Evolutionary conservation across 768 basidiomycete species (phyloP), one percentile per base, ranked within the genome.

Genomic region (Kwoniella europaea): DNA sequence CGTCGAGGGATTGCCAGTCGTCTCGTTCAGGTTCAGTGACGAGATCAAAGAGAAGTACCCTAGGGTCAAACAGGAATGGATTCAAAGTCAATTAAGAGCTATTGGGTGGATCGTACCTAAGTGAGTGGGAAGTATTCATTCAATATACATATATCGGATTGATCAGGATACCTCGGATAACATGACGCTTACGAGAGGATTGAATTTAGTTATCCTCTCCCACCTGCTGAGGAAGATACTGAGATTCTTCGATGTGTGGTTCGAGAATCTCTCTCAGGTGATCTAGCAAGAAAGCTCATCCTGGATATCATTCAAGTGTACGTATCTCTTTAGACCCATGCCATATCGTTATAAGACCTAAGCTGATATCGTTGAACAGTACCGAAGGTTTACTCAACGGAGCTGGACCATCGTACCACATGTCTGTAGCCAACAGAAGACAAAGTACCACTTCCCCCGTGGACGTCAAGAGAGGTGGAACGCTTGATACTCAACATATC

Each of bases 31-130:
- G 20, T 85, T 91, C 85, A 86, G 87, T 0, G 87, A 90, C 73
- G 82, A 79, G 29, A 88, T 88, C 85, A 84, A 86, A 76, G 64
- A 80, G 59, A 74, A 88, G 61, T 80, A 90, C 79, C 89, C 89
- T 7, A 85, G 87, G 35, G 81, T 90, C 54, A 85, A 89, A 79
- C 89, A 84, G 74, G 66, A 68, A 27, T 82, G 76, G 72, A 74
- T 79, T 10, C 72, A 87, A 84, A 82, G 83, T 35, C 78, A 88
- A 74, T 77, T 88, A 29, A 83, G 86, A 57, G 83, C 82, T 10
- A 88, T 88, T 72, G 88, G 88, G 2, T 89, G 89, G 89, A 89
- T 89, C 65, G 87, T 89, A 1, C 88, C 88, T 10, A 88, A 89
- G 81, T 82, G 68, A 71, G 80, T 60, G 24, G 13, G 3, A n/a